Evolutionary conservation across 2,329 filamentous ascomycete species (phyloP).

Genomic region (Diaporthe destruens): DNA sequence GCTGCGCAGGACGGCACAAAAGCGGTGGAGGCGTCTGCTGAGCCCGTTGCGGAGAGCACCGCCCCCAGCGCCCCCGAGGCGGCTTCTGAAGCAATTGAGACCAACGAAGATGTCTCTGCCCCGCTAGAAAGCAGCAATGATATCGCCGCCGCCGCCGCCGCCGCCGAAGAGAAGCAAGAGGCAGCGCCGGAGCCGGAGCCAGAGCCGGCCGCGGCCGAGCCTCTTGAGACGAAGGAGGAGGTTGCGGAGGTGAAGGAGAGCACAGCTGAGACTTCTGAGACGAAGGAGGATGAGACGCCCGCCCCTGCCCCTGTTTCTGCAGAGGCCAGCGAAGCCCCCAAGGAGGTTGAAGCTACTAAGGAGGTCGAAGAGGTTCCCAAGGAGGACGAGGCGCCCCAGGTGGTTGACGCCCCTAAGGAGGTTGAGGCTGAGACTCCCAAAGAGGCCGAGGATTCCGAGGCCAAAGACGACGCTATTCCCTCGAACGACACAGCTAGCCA

Average conservation of each 20-base stretch:
- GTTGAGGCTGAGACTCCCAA: constrained; percentile 29
- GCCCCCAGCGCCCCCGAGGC: constrained; percentile 19
- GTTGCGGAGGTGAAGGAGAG: not conserved
- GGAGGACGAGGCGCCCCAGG: not conserved
- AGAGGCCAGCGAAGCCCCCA: not conserved
- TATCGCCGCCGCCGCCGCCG: not conserved
- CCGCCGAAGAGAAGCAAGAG: constrained; percentile 14
- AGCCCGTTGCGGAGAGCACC: not conserved
- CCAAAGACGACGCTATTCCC: constrained; percentile 23
- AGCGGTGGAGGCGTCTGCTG: not conserved
- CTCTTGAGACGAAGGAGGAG: constrained; percentile 11
- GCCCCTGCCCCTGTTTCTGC: not conserved
- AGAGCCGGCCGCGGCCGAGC: not conserved
- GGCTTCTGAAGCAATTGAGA: not conserved
- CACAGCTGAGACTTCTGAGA: not conserved
- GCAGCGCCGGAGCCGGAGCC: not conserved
- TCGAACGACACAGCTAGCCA: not conserved
- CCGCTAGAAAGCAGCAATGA: not conserved
- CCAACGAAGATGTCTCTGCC: not conserved
- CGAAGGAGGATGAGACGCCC: constrained; percentile 25
- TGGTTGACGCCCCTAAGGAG: constrained; percentile 25
- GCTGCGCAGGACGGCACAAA: constrained; percentile 1
- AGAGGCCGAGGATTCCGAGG: constrained; percentile 9
- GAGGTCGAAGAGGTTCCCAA: not conserved
- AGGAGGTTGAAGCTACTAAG: not conserved